Evolutionary conservation across 2,329 filamentous ascomycete genomes (phyloP), one percentile per base, ranked within the genome.

Genomic region (Sporothrix pallida): DNA sequence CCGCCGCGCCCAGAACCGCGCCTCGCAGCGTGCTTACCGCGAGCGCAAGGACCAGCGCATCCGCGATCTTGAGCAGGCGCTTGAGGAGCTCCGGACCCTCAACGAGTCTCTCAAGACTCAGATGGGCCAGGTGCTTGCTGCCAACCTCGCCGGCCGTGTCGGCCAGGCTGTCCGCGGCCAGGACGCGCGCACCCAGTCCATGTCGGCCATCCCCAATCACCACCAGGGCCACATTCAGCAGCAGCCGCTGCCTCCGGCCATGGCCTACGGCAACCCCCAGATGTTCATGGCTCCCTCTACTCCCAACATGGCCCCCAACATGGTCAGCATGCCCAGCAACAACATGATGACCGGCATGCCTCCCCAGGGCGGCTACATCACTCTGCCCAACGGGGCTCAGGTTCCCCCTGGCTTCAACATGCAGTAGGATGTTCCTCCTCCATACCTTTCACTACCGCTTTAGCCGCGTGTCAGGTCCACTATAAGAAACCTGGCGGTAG

Each of bases 11-110:
- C 88, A 90, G 77, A 90, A 90, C 76, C 85, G 88, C 72, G 88
- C 88, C 54, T 89, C 88, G 2, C 88, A 90, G 79, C 83, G 88
- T 74, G 88, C 88, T 0, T 90, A 90, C 78, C 84, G 88, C 67
- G 88, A 90, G 79, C 84, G 88, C 71, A 90, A 90, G 78, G 88
- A 91, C 78, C 89, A 90, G 79, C 87, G 90, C 75, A 90, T 90
- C 78, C 87, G 87, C 75, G 89, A 91, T 76, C 85, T 91, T 23
- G 89, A 91, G 79, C 79, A 83, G 50, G 85, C 89, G 77, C 85
- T 91, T 46, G 81, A 80, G 65, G 85, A 87, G 20, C 81, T 88
- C 69, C 85, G 86, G 75, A 84, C 86, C 31, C 87, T 86, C 76
- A 88, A 90, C 79, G 86, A 86, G 74, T 83, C 84, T 48, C 84